Percentiles rank a stretch among this genome's conserved stretches.
Evolutionary conservation across 805 yeast species (phyloP).

Genomic region (Saccharomyces jurei): DNA sequence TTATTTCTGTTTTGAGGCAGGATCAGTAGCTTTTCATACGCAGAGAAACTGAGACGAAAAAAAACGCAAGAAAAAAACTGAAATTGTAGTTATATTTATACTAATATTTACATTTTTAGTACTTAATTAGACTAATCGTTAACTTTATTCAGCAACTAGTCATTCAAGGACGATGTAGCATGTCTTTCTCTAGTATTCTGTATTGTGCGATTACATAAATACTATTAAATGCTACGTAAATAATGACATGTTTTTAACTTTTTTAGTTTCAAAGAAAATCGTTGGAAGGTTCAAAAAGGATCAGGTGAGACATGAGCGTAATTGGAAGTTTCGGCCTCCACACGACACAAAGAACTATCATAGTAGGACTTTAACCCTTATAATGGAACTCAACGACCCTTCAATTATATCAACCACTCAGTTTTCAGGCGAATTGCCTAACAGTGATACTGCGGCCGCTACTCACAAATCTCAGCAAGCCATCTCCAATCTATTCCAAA

Average conservation of each 20-base stretch:
- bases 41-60: not conserved
- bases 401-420: constrained; percentile 11
- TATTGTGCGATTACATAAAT: not conserved
- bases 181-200: not conserved
- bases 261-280: not conserved
- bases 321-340: not conserved
- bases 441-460: not conserved
- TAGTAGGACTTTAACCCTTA: not conserved
- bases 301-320: not conserved
- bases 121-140: not conserved
- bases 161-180: not conserved
- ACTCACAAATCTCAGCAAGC: not conserved
- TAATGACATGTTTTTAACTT: not conserved
- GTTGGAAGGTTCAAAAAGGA: not conserved
- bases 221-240: not conserved
- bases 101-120: not conserved
- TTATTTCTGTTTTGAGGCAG: not conserved
- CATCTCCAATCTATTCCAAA: not conserved
- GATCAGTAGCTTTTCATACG: not conserved
- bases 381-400: constrained; percentile 19
- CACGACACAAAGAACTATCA: not conserved
- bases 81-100: not conserved
- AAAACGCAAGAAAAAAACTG: not conserved
- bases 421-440: not conserved
- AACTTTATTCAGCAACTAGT: not conserved